These are phyloP conservation scores for Candida suzukii DNA, from an alignment of 805 yeast species.

Conservation along the genomic window DNA sequence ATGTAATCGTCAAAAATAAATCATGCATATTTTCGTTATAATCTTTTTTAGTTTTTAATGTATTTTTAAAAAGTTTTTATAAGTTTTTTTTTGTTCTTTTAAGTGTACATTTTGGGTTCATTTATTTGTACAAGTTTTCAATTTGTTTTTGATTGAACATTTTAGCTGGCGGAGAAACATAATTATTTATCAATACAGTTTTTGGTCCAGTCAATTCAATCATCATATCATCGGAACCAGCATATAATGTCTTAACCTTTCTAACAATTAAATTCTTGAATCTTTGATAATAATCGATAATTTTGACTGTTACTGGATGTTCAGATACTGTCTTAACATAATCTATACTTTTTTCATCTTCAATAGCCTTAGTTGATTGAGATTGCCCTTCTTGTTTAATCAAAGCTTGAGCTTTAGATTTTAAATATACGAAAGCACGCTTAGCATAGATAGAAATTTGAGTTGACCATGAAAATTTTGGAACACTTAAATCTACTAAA, in stretches of 20 bases:
- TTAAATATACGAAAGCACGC: neutral
- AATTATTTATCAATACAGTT: conserved; percentile 21
- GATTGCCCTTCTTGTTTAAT: too few relatives aligned
- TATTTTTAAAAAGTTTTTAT: too few relatives aligned
- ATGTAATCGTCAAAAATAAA: too few relatives aligned
- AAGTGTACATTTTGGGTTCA: neutral
- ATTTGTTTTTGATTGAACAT: conserved; percentile 18
- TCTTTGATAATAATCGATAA: neutral
- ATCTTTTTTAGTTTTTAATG: too few relatives aligned
- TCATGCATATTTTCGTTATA: too few relatives aligned
- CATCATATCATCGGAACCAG: conserved; percentile 17
- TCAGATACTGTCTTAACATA: too few relatives aligned
- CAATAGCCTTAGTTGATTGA: too few relatives aligned
- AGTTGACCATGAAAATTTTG: conserved; percentile 9
- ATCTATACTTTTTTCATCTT: too few relatives aligned
- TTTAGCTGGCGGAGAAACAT: conserved; percentile 16
- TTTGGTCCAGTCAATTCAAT: conserved; percentile 25
- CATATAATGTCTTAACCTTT: conserved; percentile 5
- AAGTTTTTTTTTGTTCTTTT: neutral
- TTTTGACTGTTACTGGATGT: neutral
- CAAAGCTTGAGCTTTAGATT: too few relatives aligned
- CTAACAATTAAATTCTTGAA: conserved; percentile 1
- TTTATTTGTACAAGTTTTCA: conserved; percentile 2
- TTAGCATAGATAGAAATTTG: neutral
- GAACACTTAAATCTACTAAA: conserved; percentile 18